Evolutionary conservation across 2,329 filamentous ascomycete species (phyloP), one percentile per base, ranked within the genome.

Genomic region (Colletotrichum ledebouriae): DNA sequence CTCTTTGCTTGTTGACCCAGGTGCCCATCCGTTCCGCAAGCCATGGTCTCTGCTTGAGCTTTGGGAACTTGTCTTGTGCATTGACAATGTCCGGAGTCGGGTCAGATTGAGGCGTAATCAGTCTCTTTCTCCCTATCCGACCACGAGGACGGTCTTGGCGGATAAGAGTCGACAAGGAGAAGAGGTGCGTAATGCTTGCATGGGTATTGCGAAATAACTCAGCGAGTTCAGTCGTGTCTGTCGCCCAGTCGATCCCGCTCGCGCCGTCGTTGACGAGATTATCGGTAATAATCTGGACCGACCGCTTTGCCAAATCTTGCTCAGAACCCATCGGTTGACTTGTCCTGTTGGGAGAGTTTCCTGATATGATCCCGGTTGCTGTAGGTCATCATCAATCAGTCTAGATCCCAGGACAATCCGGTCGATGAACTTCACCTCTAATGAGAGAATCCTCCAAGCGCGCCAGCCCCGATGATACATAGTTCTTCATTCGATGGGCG

Each of bases 41-140:
- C 44, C 55, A 50, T 2, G 46, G 37, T 6, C n/a, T 25, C 37
- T 65, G n/a, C 9, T 34, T 59, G 2, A 65, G 62, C 46, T 59
- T 65, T 5, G 55, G 62, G 17, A 65, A 59, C 25, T 59, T 59
- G 29, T 65, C 55, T 22, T n/a, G 33, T 9, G 25, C 53, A 9
- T 52, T 41, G n/a, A 49, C 33, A 2, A 53, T 47, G 3, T 53
- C 39, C 5, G 46, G 46, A 12, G 13, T 9, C 13, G 62, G 46
- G 4, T 65, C 62, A 3, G 46, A 22, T 5, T n/a, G 33, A 3
- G 22, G 17, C 5, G 5, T 5, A 10, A 22, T 20, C 2, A 44
- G 22, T 3, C 53, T 22, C 15, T 49, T 42, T 13, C 37, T 13
- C 15, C 25, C 17, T 10, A 13, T 22, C 2, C 44, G 42, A 9